Evolutionary conservation across 2,329 filamentous ascomycete genomes (phyloP).

Genomic region (Botrytis medusae): DNA sequence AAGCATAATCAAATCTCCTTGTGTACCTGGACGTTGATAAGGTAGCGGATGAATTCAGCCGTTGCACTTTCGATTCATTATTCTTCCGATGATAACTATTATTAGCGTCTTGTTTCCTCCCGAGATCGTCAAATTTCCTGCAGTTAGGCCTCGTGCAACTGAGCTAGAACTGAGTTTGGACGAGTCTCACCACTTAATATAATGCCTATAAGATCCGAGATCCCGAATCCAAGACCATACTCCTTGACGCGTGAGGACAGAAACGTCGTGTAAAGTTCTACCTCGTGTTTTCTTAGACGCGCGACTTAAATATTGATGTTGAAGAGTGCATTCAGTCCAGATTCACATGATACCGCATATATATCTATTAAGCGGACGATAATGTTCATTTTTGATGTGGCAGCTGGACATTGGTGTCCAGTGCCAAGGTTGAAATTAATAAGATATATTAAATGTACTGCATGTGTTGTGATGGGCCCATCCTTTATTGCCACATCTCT

Average conservation of each 20-base stretch:
- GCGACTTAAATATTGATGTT: not conserved
- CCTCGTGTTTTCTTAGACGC: not conserved
- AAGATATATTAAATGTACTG: not conserved
- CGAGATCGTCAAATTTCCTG: slow-evolving; percentile 4
- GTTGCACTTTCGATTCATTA: not conserved
- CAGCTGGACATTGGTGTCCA: not conserved
- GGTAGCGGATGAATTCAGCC: slow-evolving; percentile 4
- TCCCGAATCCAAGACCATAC: not conserved
- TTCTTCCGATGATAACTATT: slow-evolving; percentile 11
- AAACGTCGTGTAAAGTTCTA: not conserved
- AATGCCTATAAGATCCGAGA: slow-evolving; percentile 7
- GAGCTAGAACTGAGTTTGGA: slow-evolving; percentile 7
- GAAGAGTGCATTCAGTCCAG: too few relatives aligned
- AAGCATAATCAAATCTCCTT: not conserved
- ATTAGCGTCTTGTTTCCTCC: slow-evolving; percentile 5
- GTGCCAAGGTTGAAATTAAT: not conserved
- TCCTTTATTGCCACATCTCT: not conserved
- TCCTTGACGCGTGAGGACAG: not conserved
- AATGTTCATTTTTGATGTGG: not conserved
- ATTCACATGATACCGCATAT: not conserved
- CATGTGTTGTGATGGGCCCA: not conserved
- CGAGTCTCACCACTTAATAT: slow-evolving; percentile 2
- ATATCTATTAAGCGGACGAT: not conserved
- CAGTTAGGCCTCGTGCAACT: not conserved
- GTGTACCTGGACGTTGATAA: not conserved